Evolutionary conservation across 75 land plant species (phyloP), one percentile per base, ranked within the genome.

Genomic region (Cunninghamia lanceolata): DNA sequence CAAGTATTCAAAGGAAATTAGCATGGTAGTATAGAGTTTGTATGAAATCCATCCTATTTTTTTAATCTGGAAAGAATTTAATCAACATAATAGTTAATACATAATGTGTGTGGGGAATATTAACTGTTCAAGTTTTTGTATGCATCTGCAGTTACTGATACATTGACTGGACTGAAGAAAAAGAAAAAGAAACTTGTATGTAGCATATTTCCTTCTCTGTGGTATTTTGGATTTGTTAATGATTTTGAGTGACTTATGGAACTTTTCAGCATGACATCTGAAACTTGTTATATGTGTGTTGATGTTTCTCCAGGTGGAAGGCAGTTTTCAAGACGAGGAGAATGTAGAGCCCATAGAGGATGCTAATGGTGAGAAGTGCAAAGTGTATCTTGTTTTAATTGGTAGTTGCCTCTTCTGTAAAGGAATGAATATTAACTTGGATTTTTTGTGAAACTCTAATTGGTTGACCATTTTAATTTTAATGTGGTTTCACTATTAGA

Each of bases 171-270:
- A 8, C 39, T 88, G 89, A 95, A 93, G 89, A 95, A 95, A 87
- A 97, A 97, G 93, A 97, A 97, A 90, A 96, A 97, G 93, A 94
- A 94, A 56, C 96, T 88, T 19, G 99, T 96, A 87, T 87, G 94
- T 85, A 25, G 34, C 30, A 21, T 15, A 39, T 70, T 32, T 5
- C 1, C n/a, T 63, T 28, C n/a, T 63, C 68, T 63, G 2, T 28
- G 1, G n/a, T 63, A 28, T 6, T 77, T 40, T 38, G 21, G 43
- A 19, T 19, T 39, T 2, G 28, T 21, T 86, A 83, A n/a, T 15
- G 87, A 40, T 83, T 54, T 53, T 38, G 28, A 50, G 68, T 83
- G 50, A 42, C 43, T 86, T 81, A 30, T 7, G 15, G 43, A n/a
- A 25, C 25, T 34, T 87, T 42, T 85, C 17, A 30, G 35, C 35